These are phyloP conservation scores for Neurospora tetraspora DNA, from an alignment of 495 filamentous ascomycete genomes.

Conservation along the genomic window DNA sequence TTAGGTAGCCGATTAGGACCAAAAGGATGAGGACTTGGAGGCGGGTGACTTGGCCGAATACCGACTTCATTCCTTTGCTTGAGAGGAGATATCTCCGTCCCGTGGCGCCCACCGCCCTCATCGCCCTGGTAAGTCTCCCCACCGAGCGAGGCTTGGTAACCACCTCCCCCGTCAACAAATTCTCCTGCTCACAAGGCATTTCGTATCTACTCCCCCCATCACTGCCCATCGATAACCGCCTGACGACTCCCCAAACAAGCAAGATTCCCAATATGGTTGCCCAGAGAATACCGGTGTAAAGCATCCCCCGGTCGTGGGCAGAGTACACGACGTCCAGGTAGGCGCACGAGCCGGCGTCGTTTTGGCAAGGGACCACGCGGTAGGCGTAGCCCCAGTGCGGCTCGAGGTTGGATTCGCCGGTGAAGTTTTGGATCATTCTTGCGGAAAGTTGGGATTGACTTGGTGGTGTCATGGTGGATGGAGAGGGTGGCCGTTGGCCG, in stretches of 20 bases:
- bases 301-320: slow-evolving; percentile 48
- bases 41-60: slow-evolving; percentile 30
- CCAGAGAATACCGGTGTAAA: slow-evolving; percentile 55
- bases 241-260: slow-evolving; percentile 34
- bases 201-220: background rate
- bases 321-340: slow-evolving; percentile 54
- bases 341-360: slow-evolving; percentile 49
- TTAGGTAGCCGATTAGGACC: slow-evolving; percentile 41
- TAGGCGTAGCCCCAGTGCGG: slow-evolving; percentile 53
- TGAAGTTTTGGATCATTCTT: slow-evolving; percentile 28
- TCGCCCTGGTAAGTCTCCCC: background rate
- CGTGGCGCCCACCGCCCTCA: slow-evolving; percentile 8
- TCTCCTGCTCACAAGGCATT: background rate
- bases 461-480: background rate
- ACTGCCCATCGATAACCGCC: too few species aligned
- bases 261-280: slow-evolving; percentile 42
- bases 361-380: slow-evolving; percentile 48
- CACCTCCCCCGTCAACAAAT: background rate
- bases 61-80: slow-evolving; percentile 1
- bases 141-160: background rate
- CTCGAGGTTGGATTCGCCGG: slow-evolving; percentile 30
- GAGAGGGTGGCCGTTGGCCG: background rate
- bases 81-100: slow-evolving; percentile 29
- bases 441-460: background rate
- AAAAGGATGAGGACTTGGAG: slow-evolving; percentile 33